A percentile compares a stretch with the other conserved stretches of the same genome.
phyloP scores from a whole-genome alignment of 306 rosid species.

The Dalbergia oliveri region DNA sequence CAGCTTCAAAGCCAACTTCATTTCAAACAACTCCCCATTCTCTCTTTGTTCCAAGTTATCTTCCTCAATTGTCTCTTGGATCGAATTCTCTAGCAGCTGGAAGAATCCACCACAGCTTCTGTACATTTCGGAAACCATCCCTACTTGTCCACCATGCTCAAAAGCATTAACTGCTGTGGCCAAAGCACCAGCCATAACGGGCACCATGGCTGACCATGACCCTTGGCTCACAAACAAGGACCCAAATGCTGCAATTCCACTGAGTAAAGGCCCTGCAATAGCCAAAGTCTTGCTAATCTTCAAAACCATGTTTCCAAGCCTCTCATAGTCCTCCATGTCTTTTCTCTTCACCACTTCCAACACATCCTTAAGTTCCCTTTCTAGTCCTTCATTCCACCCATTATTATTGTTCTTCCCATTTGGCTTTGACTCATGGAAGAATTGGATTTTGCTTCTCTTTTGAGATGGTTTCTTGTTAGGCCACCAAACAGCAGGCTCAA shows the following conservation, averaged over 20 bases:
- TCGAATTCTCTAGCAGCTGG: slow-evolving; percentile 54
- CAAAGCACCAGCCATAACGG: slow-evolving; percentile 68
- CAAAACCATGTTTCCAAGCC: slow-evolving; percentile 73
- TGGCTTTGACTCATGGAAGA: neutral
- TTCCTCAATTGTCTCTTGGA: slow-evolving; percentile 59
- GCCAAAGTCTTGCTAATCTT: slow-evolving; percentile 73
- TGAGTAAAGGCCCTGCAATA: slow-evolving; percentile 74
- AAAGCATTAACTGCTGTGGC: slow-evolving; percentile 62
- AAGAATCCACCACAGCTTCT: slow-evolving; percentile 72
- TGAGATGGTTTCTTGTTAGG: slow-evolving; percentile 45
- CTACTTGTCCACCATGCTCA: slow-evolving; percentile 78
- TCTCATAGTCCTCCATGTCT: slow-evolving; percentile 76
- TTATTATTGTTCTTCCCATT: slow-evolving; percentile 35
- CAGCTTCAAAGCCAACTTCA: slow-evolving; percentile 72
- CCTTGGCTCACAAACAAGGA: slow-evolving; percentile 59
- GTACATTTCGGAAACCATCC: slow-evolving; percentile 86
- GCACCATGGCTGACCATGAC: slow-evolving; percentile 48
- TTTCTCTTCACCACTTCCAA: slow-evolving; percentile 66
- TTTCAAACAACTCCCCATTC: slow-evolving; percentile 72
- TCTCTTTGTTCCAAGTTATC: slow-evolving; percentile 74
- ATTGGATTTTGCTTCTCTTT: too few relatives aligned
- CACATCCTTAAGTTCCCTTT: slow-evolving; percentile 63
- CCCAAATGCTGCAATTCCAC: slow-evolving; percentile 72
- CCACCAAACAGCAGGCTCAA: slow-evolving; percentile 87
- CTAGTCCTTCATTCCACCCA: slow-evolving; percentile 77